phyloP scores from a whole-genome alignment of 2,329 filamentous ascomycete genomes.

The Exserohilum rostratum region DNA sequence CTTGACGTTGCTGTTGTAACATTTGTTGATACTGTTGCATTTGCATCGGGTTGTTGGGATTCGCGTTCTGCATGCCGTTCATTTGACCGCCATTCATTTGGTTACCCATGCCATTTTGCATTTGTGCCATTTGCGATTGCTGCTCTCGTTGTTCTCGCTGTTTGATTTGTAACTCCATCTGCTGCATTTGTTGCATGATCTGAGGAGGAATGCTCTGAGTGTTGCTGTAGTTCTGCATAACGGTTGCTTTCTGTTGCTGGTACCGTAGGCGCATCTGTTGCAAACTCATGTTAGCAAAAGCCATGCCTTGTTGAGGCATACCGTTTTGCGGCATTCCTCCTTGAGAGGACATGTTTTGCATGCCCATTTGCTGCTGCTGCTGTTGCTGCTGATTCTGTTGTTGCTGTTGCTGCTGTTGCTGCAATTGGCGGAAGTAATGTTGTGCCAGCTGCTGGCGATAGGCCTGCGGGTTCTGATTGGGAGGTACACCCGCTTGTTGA shows the following conservation, averaged over 20 bases:
- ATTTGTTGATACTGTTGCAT: conserved; percentile 45
- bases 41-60: conserved; percentile 33
- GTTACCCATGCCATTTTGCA: conserved; percentile 20
- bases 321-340: conserved; percentile 26
- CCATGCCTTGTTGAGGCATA: conserved; percentile 31
- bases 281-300: conserved; percentile 36
- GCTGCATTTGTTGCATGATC: conserved; percentile 33
- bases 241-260: conserved; percentile 29
- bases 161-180: conserved; percentile 38
- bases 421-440: conserved; percentile 30
- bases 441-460: conserved; percentile 39
- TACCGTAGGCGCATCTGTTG: conserved; percentile 36
- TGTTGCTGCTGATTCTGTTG: conserved; percentile 40
- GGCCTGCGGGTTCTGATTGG: conserved; percentile 31
- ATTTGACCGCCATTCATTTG: conserved; percentile 36
- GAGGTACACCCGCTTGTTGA: conserved; percentile 40
- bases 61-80: conserved; percentile 26
- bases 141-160: conserved; percentile 30
- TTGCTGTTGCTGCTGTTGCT: conserved; percentile 39
- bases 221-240: conserved; percentile 30
- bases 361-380: conserved; percentile 36
- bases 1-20: conserved; percentile 42
- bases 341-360: conserved; percentile 35
- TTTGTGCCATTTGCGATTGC: conserved; percentile 27
- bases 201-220: conserved; percentile 33